Conservation (phyloP, 192 early-diverging fungal species). For the Coemansia brasiliensis region DNA sequence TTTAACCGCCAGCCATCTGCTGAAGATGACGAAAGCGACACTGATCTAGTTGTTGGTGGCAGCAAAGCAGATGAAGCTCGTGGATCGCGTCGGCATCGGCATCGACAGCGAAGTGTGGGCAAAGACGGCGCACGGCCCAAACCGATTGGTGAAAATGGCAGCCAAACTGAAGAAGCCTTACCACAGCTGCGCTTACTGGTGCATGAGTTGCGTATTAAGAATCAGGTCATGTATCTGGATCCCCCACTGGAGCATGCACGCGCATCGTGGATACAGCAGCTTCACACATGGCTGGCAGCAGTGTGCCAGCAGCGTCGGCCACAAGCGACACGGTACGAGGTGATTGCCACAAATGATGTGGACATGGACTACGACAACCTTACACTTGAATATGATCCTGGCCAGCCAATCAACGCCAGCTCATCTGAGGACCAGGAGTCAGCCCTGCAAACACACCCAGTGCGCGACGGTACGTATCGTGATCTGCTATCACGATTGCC, state of each 20-base stretch:
- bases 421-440: background rate
- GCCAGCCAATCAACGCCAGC: constrained; percentile 18
- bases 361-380: constrained; percentile 62
- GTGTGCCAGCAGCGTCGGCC: constrained; percentile 84
- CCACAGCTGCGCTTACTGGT: constrained; percentile 70
- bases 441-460: background rate
- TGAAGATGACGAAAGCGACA: constrained; percentile 45
- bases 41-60: no score
- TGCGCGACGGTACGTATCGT: constrained; percentile 25
- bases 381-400: constrained; percentile 57
- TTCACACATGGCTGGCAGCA: constrained; percentile 91
- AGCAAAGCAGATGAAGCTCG: constrained; percentile 16
- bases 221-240: constrained; percentile 96
- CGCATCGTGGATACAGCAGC: constrained; percentile 80
- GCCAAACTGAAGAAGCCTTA: constrained; percentile 54
- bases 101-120: constrained; percentile 27
- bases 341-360: constrained; percentile 64
- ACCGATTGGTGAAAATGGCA: constrained; percentile 29
- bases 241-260: constrained; percentile 96
- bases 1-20: constrained; percentile 62
- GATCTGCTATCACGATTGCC: constrained; percentile 69
- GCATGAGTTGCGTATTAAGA: constrained; percentile 85
- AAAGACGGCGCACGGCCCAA: background rate
- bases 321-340: constrained; percentile 89
- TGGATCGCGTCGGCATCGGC: constrained; percentile 22